Base-by-base conservation (phyloP, 805 yeast genomes). In the Pichia eremophila region DNA sequence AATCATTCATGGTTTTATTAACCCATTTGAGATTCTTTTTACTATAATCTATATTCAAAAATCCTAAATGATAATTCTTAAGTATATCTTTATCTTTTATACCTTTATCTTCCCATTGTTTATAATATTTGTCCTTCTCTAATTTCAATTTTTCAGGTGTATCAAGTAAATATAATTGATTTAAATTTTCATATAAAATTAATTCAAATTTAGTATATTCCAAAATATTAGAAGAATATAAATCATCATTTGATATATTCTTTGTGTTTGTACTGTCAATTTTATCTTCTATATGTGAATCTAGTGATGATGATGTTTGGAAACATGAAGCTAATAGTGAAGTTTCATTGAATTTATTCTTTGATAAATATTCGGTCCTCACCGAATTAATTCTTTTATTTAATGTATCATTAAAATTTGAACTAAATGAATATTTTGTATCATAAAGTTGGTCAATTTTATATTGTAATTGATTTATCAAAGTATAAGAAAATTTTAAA, bases 391-490 rank as follows among this genome's bases (percentile, higher is more conserved):
- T 9, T 28, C 34, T 10, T 22, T 35, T 41, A 27, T 41, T 19
- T 22, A 41, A 17, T 44, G 36, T 42, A 19, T 17, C 17, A 25
- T 36, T 14, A 12, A 32, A 36, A 17, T 44, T 46, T 11, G 14
- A n/a, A 14, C n/a, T 29, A 6, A 15, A 34, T 12, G 36, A 11
- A 36, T 9, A 37, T 5, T 29, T 18, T 8, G 50, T 38, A 15
- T 47, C 35, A 18, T 28, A 40, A 2, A 47, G 25, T 10, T n/a
- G 2, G 18, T 52, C 54, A 43, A 49, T 28, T 25, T 40, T 49
- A 12, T 22, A n/a, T 44, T 52, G 54, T 36, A 47, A 40, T 9
- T 42, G 38, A 46, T 39, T 45, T 37, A 49, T 49, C 10, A 52
- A 11, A 5, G 36, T 8, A 41, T 52, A 49, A 43, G 45, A 46